Evolutionary conservation across 2,329 filamentous ascomycete species (phyloP).

Genomic region (Grosmannia serpens): DNA sequence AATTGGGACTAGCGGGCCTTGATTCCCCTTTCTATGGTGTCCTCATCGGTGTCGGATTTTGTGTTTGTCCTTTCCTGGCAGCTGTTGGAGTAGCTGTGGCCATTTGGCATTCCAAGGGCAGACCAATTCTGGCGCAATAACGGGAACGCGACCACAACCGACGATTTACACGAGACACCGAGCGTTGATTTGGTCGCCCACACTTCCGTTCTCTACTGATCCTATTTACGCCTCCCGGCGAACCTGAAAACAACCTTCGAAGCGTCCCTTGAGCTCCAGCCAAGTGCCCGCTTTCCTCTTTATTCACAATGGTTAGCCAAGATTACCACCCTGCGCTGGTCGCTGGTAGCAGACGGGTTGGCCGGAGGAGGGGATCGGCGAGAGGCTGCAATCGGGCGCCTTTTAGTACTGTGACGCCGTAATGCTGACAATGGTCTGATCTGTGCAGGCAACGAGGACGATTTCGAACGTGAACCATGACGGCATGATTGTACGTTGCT

Average conservation of each 20-base stretch:
- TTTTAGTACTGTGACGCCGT: neutral
- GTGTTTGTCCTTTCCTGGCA: slow-evolving; percentile 7
- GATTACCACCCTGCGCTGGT: neutral
- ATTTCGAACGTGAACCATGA: slow-evolving; percentile 82
- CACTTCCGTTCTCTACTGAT: neutral
- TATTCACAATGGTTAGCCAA: neutral
- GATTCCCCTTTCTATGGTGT: no score
- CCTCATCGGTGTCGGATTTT: slow-evolving; percentile 5
- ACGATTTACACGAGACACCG: neutral
- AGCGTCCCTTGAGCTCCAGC: neutral
- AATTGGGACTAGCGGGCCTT: neutral
- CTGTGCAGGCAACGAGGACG: slow-evolving; percentile 39
- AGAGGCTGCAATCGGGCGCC: neutral
- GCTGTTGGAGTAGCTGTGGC: neutral
- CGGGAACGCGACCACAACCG: neutral
- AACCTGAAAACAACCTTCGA: neutral
- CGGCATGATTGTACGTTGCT: slow-evolving; percentile 91
- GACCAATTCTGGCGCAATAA: neutral
- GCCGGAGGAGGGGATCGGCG: no score
- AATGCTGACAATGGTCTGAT: neutral
- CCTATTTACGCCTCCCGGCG: neutral
- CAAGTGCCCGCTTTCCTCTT: neutral
- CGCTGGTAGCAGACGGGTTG: neutral
- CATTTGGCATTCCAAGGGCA: neutral
- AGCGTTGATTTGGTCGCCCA: neutral